Conservation (phyloP, 2,329 filamentous ascomycete species). For the Zymoseptoria ardabiliae region DNA sequence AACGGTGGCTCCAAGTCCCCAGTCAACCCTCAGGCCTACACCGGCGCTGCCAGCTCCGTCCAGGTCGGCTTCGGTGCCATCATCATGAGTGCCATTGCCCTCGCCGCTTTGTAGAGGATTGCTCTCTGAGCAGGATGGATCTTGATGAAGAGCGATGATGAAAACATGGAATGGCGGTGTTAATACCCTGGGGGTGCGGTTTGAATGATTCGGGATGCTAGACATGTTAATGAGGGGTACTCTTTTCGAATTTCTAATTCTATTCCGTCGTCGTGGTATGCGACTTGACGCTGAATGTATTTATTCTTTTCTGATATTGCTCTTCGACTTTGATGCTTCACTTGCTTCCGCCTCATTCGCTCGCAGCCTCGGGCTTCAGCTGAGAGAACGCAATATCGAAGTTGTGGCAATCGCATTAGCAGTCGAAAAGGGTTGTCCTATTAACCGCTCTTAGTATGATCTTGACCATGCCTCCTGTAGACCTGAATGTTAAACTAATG, state of each 20-base stretch:
- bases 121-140: not conserved
- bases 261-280: not conserved
- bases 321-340: no score
- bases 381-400: no score
- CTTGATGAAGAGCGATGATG: no score
- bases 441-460: no score
- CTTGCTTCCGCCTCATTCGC: no score
- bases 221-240: not conserved
- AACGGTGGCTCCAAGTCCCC: not conserved
- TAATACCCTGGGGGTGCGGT: not conserved
- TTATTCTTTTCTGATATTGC: not conserved
- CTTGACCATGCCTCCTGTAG: no score
- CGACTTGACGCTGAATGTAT: not conserved
- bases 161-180: not conserved
- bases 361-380: no score
- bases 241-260: not conserved
- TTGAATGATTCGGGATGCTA: not conserved
- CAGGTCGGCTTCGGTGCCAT: not conserved
- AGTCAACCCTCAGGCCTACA: not conserved
- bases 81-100: not conserved
- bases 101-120: not conserved
- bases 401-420: no score
- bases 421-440: no score
- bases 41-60: not conserved
- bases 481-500: no score